phyloP scores from a whole-genome alignment of 2,329 filamentous ascomycete species.

The Aspergillus quadricinctus region DNA sequence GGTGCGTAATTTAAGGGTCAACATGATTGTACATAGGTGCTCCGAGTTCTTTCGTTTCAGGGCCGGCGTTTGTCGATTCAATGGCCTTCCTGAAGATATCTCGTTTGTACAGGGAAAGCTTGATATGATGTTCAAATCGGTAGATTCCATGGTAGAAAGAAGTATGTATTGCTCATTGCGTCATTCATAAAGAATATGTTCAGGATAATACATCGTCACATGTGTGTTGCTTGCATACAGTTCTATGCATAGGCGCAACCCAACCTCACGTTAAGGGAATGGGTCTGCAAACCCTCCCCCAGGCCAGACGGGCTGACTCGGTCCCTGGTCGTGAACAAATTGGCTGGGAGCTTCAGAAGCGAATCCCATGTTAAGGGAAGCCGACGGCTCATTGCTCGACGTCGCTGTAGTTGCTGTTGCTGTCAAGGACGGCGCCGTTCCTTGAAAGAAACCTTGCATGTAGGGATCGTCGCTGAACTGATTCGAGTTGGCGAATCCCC shows the following conservation, averaged over 20 bases:
- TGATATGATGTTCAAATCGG: not conserved
- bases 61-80: not conserved
- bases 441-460: not conserved
- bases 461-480: not conserved
- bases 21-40: not conserved
- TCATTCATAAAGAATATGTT: not conserved
- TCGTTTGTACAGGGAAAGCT: not conserved
- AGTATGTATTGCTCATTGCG: not conserved
- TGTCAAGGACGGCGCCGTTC: not conserved
- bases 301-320: not conserved
- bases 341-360: constrained; percentile 1
- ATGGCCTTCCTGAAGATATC: not conserved
- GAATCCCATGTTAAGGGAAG: constrained; percentile 3
- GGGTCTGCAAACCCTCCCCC: not conserved
- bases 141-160: not conserved
- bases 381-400: not conserved
- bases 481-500: constrained; percentile 49
- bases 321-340: not conserved
- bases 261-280: not conserved
- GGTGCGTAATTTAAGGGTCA: constrained; percentile 3
- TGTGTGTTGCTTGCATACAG: not conserved
- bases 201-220: not conserved
- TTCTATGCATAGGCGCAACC: not conserved
- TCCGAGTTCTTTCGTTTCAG: constrained; percentile 1
- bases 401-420: not conserved